Evolutionary conservation across 2,329 filamentous ascomycete species (phyloP), one percentile per base, ranked within the genome.

Genomic region (Alternaria arborescens): DNA sequence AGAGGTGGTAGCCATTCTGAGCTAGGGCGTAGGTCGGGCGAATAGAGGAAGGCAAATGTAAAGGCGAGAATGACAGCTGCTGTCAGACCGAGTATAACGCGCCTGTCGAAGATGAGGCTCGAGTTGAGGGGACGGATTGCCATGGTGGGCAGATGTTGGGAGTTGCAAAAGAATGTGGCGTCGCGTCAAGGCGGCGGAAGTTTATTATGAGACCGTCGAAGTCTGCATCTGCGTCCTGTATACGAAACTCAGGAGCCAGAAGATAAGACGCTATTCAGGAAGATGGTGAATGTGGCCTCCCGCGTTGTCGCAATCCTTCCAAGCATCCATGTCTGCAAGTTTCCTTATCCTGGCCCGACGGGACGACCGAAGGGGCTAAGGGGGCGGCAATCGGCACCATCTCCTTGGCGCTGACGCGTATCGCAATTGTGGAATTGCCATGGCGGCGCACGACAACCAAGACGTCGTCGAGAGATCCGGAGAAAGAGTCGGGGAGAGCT

Each of bases 31-130:
- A 71, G 44, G 10, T 71, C 65, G 44, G 71, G 69, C 26, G 69
- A 67, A 61, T 71, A 72, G 26, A 73, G 70, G 57, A 74, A 73
- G 7, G 64, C 66, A 50, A 73, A 68, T 8, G 69, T 69, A 36
- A 72, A 70, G 28, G 66, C 58, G 44, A 74, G 65, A 41, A 74
- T 24, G n/a, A 71, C 53, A 54, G 58, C 40, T 28, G 67, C 64
- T 34, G 63, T 53, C 55, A 73, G 66, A 24, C 66, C 68, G 16
- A 73, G 55, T 6, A 73, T 41, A 42, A 74, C 53, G 54, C 71
- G 66, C 40, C 69, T 58, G 65, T 72, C 71, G 58, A 72, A 70
- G 57, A 72, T 71, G 28, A 71, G 67, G 57, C 66, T 68, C 53
- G 70, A 71, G 52, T 67, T 68, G 41, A 71, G 69, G 26, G 66